Base-by-base conservation (phyloP, 306 rosid species). In the Rubus idaeus region DNA sequence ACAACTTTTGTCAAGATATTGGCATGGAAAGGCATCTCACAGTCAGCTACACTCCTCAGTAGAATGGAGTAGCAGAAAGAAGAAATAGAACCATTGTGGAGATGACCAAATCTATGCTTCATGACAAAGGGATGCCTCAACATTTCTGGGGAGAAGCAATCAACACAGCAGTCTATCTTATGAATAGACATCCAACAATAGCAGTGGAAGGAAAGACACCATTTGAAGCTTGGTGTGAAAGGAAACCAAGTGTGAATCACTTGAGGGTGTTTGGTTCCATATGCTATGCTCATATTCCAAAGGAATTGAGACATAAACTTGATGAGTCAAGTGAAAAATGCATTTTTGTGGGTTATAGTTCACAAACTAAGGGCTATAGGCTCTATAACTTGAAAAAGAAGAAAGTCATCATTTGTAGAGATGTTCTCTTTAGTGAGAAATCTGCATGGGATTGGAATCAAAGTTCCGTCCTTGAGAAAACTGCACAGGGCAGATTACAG, bases 191-290 rank as follows among this genome's bases (percentile, higher is more conserved):
- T 3, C 74, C 80, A 0, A 53, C 37, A 40, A 21, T 41, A 14
- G 74, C 37, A 5, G 5, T 78, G 7, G 2, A n/a, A 1, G 41
- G 21, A 2, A 9, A n/a, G 39, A 78, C 76, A 0, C 71, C 64
- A 17, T 70, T 45, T 45, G 62, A 78, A 7, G 71, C 71, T 23
- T 60, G 42, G 44, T n/a, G 52, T 78, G 64, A 61, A 0, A 8
- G 44, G 18, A 70, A 58, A 70, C 51, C 70, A 45, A 26, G n/a
- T 11, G 6, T 37, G 6, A 62, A 37, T 13, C 68, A 62, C 10
- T 30, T 62, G 20, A 62, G 4, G 45, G 68, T 62, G 45, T 62
- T 62, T 35, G 68, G 68, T 2, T 62, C 4, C 0, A 12, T 62
- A 2, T 62, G n/a, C 2, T 62, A 35, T 7, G 20, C 21, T 37